Percentiles rank a stretch among this genome's conserved stretches.
Conservation (phyloP, 2,329 filamentous ascomycete species). For the Trichoderma aggressivum region DNA sequence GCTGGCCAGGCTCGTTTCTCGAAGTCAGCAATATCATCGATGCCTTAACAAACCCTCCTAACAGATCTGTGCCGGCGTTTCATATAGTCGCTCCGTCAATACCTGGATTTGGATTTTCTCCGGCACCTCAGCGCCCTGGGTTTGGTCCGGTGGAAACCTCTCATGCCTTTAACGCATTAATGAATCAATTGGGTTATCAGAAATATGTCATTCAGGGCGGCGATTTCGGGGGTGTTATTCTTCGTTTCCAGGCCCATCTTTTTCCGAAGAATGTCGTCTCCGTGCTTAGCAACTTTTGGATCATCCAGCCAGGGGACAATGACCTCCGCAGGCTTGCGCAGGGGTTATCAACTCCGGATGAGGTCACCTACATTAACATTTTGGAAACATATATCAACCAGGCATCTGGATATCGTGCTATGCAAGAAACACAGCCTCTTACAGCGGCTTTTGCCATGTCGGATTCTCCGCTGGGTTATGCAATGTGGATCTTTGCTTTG, state of each 20-base stretch:
- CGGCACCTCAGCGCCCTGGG: not conserved
- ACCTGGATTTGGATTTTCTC: constrained; percentile 4
- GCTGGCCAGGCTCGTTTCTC: not conserved
- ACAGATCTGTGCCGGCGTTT: not conserved
- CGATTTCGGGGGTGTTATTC: not conserved
- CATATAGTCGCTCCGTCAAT: not conserved
- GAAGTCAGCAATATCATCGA: not conserved
- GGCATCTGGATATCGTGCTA: not conserved
- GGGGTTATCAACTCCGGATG: not conserved
- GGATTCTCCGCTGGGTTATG: not conserved
- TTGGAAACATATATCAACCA: not conserved
- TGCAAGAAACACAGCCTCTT: not conserved
- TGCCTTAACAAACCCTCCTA: not conserved
- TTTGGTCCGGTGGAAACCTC: not conserved
- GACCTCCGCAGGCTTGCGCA: not conserved
- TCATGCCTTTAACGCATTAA: not conserved
- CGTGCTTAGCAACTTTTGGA: not conserved
- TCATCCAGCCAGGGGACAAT: not conserved
- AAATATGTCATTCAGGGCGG: constrained; percentile 1
- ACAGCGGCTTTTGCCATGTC: not conserved
- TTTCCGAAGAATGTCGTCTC: not conserved
- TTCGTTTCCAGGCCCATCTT: not conserved
- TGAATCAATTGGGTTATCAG: not conserved
- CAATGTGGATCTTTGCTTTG: not conserved
- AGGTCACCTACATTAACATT: not conserved